Evolutionary conservation across 176 grass and related monocot genomes (phyloP), one percentile per base, ranked within the genome.

Genomic region (Carex pumila): DNA sequence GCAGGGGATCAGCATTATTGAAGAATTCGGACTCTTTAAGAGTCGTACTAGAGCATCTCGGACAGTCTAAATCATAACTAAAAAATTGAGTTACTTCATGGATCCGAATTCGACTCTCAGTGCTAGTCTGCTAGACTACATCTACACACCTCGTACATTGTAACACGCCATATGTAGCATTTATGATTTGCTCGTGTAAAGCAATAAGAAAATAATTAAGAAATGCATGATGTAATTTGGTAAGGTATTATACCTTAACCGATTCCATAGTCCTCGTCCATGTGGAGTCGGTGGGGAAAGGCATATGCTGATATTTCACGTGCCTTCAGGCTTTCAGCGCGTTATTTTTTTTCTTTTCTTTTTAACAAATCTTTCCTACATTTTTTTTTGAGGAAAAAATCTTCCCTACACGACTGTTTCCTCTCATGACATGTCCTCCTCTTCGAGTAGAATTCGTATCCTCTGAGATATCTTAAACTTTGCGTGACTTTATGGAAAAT

Each of bases 221-320:
- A 39, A 69, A 74, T 74, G 43, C 43, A 52, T 52, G 19, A 25
- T 52, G 17, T 11, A 19, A 47, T 71, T 45, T 71, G 68, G 18
- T 19, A 74, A 74, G 45, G 45, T 29, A 52, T 74, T 12, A 74
- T 74, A 75, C 71, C 71, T 75, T 53, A 75, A 75, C 71, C 21
- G 47, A 75, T 75, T 75, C 43, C 19, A 1, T 75, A 30, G 4
- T 52, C 45, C 41, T 75, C 53, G 43, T 21, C 45, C 71, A 75
- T 75, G 71, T 53, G 71, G 10, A 29, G 45, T 75, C 19, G 71
- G 71, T 75, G 71, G 45, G 7, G 21, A 52, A 52, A 75, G 43
- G 71, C 71, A 75, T 75, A 52, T 74, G 45, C 19, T 52, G 71
- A 49, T 52, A 74, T 74, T 13, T 6, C 41, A 72, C 41, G 69